These are phyloP conservation scores for Phaeosphaeria sp. DNA, from an alignment of 2,329 filamentous ascomycete genomes.

Conservation along the genomic window DNA sequence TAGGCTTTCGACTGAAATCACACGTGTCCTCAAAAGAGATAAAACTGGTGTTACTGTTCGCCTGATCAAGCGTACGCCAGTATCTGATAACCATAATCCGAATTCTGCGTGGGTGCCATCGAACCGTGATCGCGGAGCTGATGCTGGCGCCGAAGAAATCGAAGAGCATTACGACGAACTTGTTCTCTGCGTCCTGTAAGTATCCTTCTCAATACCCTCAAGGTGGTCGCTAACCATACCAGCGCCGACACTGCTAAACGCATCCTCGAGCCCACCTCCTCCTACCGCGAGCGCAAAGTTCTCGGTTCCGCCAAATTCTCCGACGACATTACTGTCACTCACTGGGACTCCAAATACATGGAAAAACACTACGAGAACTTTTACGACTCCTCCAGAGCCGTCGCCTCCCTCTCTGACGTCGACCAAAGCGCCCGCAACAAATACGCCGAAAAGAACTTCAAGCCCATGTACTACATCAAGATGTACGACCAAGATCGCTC, in stretches of 20 bases:
- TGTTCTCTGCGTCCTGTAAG: slow-evolving; percentile 65
- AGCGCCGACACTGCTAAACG: slow-evolving; percentile 63
- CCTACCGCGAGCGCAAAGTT: slow-evolving; percentile 68
- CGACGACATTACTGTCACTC: slow-evolving; percentile 75
- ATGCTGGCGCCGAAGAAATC: slow-evolving; percentile 49
- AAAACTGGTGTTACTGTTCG: slow-evolving; percentile 60
- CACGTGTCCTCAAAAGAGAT: slow-evolving; percentile 58
- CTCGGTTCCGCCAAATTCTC: slow-evolving; percentile 74
- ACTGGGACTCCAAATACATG: slow-evolving; percentile 70
- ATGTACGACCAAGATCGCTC: slow-evolving; percentile 62
- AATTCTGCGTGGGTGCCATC: slow-evolving; percentile 52
- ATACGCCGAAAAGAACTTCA: slow-evolving; percentile 59
- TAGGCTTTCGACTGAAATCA: slow-evolving; percentile 63
- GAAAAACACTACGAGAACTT: slow-evolving; percentile 70
- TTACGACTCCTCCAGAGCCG: slow-evolving; percentile 59
- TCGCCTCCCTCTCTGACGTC: slow-evolving; percentile 48
- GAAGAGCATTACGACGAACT: slow-evolving; percentile 68
- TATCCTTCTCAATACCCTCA: background rate
- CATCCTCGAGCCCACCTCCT: slow-evolving; percentile 64
- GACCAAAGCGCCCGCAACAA: slow-evolving; percentile 53
- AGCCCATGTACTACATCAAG: slow-evolving; percentile 71
- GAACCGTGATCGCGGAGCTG: slow-evolving; percentile 46
- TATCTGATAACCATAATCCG: slow-evolving; percentile 52
- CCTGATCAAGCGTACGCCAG: slow-evolving; percentile 52
- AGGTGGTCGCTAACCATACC: background rate